A percentile compares a stretch with the other conserved stretches of the same genome.
Evolutionary conservation across 164 flowering plant genomes (phyloP).

Genomic region (Protea cynaroides): DNA sequence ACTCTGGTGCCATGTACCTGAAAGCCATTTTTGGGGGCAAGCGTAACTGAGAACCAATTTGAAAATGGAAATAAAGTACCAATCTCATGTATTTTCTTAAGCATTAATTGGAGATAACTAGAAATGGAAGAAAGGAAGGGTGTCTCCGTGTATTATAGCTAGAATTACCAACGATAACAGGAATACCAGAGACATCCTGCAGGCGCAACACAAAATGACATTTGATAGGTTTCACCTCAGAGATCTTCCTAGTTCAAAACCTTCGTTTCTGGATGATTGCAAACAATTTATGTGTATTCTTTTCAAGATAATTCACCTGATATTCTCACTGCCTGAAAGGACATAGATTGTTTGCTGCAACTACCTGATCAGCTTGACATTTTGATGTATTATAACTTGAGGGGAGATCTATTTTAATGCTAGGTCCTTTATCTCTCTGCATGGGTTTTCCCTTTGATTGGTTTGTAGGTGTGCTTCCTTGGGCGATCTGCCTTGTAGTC

Average conservation of each 20-base stretch:
- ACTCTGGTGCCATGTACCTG: conserved; percentile 89
- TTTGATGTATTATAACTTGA: neutral
- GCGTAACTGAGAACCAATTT: conserved; percentile 39
- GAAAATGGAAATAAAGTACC: neutral
- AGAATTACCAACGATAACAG: neutral
- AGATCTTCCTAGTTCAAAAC: neutral
- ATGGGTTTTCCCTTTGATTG: no score
- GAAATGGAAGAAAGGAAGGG: neutral
- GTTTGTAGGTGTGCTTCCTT: no score
- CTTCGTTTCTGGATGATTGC: neutral
- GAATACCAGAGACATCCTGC: no score
- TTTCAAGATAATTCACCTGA: neutral
- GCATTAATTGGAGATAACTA: neutral
- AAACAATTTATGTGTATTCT: neutral
- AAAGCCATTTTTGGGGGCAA: neutral
- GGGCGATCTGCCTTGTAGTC: no score
- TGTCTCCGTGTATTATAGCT: neutral
- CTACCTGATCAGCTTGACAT: neutral
- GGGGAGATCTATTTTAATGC: neutral
- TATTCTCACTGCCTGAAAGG: no score
- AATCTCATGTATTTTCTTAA: conserved; percentile 2
- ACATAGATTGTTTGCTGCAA: no score
- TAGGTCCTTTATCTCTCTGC: no score
- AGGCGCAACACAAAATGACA: neutral
- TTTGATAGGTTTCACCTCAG: neutral